Base-by-base conservation (phyloP, 805 yeast species). In the Yamadazyma paraphyllophila region DNA sequence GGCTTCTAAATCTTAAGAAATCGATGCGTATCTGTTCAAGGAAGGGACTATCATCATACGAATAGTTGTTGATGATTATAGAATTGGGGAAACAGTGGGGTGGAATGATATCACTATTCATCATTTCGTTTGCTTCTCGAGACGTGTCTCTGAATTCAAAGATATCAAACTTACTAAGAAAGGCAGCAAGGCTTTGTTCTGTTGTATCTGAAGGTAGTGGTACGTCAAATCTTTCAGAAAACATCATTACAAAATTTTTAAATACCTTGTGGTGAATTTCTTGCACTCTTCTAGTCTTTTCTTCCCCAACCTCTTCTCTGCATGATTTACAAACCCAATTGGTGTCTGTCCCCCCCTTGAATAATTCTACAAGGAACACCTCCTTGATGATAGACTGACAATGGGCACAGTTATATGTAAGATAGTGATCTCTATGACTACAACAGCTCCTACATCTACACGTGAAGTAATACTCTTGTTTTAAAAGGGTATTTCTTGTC, bases 401-500 rank as follows among this genome's bases (percentile, higher is more conserved):
- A 1, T 36, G 17, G 1, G 40, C 41, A 43, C 70, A 66, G 10
- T 41, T 43, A 20, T 60, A 48, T 10, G 66, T 59, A 33, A 67
- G 55, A 52, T 55, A 58, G 14, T 38, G 32, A 48, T 71, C 75
- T 33, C 44, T 41, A 4, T 41, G 40, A 6, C 41, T 15, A 7
- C 31, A n/a, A 45, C 74, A 68, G 12, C 45, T 32, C 6, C 32
- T 9, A 49, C 76, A 71, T n/a, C 50, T 31, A 48, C 76, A 71
- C 1, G 52, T 32, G 41, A 71, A 71, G 43, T 56, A 66, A 45
- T 59, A 71, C 36, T 65, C 56, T 5, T 44, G 39, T 31, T 30
- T 31, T 16, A 70, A 49, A 13, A 55, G 53, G n/a, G 42, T 31
- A 24, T 56, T 49, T 42, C 74, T 51, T 20, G 61, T 14, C n/a